These are phyloP conservation scores for Passalora sequoiae DNA, from an alignment of 2,329 filamentous ascomycete genomes.

Conservation along the genomic window DNA sequence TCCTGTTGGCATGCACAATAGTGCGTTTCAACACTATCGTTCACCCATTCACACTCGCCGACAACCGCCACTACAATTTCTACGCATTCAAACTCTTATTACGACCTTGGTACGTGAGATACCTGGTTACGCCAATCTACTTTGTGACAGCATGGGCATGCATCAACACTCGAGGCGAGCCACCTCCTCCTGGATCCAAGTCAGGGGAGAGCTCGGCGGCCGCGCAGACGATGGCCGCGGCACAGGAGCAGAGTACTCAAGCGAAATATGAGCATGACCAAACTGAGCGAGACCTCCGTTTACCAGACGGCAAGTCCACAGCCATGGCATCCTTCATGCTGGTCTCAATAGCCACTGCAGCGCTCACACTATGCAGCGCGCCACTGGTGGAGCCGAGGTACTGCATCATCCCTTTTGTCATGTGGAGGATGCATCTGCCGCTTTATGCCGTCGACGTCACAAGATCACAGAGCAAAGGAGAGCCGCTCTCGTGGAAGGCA, in stretches of 20 bases:
- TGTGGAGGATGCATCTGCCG: slow-evolving; percentile 80
- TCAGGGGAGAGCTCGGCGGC: background rate
- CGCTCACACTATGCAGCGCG: slow-evolving; percentile 76
- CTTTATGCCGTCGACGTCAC: slow-evolving; percentile 27
- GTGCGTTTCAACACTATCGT: slow-evolving; percentile 86
- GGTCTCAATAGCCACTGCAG: slow-evolving; percentile 63
- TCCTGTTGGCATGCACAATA: slow-evolving; percentile 42
- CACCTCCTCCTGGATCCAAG: slow-evolving; percentile 7
- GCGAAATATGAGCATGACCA: background rate
- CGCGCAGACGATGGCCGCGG: background rate
- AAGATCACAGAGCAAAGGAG: slow-evolving; percentile 2
- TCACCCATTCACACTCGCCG: slow-evolving; percentile 91
- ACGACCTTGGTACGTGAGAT: slow-evolving; percentile 38
- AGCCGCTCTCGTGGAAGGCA: background rate
- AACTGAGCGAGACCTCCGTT: slow-evolving; percentile 1
- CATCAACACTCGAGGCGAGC: slow-evolving; percentile 53
- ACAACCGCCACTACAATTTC: slow-evolving; percentile 96
- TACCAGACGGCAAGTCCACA: slow-evolving; percentile 26
- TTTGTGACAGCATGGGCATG: slow-evolving; percentile 63
- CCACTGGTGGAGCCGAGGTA: slow-evolving; percentile 93
- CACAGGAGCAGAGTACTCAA: slow-evolving; percentile 2
- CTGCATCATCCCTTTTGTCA: slow-evolving; percentile 90
- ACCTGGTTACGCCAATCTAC: slow-evolving; percentile 62
- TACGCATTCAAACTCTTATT: slow-evolving; percentile 86
- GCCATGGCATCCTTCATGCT: slow-evolving; percentile 49